Percentiles rank a stretch among this genome's conserved stretches.
These are phyloP conservation scores for Nicotiana tabacum DNA, from an alignment of 257 asterid species.

Conservation along the genomic window DNA sequence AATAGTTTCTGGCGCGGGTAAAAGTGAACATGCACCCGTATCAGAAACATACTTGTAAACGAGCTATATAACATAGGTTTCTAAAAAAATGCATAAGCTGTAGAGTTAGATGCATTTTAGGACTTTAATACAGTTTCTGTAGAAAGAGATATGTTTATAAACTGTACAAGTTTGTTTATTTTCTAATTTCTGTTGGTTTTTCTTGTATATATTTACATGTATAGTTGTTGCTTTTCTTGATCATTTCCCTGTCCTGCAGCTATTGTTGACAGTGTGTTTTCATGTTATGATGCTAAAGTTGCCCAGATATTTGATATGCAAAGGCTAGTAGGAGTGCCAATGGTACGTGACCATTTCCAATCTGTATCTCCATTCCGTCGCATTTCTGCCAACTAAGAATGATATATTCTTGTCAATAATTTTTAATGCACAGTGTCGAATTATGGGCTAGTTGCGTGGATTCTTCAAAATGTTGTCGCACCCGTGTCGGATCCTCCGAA, in stretches of 20 bases:
- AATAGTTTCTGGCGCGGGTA: no score
- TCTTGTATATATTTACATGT: not conserved
- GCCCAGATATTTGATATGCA: slow-evolving; percentile 60
- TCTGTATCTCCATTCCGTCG: slow-evolving; percentile 32
- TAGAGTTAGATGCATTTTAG: not conserved
- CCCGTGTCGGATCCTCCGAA: no score
- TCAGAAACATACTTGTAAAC: not conserved
- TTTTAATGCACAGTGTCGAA: not conserved
- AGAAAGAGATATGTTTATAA: not conserved
- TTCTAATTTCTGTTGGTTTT: not conserved
- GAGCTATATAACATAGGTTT: not conserved
- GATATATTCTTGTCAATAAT: not conserved
- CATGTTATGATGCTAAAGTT: slow-evolving; percentile 40
- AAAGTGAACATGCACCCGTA: no score
- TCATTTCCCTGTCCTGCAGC: not conserved
- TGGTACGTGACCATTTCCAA: slow-evolving; percentile 78
- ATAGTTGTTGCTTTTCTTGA: not conserved
- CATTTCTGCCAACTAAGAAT: slow-evolving; percentile 73
- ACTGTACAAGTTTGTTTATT: not conserved
- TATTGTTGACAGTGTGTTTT: not conserved
- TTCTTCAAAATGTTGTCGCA: no score
- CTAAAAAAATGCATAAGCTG: not conserved
- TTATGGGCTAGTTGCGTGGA: not conserved
- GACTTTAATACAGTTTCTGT: not conserved
- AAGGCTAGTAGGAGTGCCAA: slow-evolving; percentile 76